A percentile compares a stretch with the other conserved stretches of the same genome.
phyloP scores from a whole-genome alignment of 78 protist genomes.

The Dictyostelium citrinum region DNA sequence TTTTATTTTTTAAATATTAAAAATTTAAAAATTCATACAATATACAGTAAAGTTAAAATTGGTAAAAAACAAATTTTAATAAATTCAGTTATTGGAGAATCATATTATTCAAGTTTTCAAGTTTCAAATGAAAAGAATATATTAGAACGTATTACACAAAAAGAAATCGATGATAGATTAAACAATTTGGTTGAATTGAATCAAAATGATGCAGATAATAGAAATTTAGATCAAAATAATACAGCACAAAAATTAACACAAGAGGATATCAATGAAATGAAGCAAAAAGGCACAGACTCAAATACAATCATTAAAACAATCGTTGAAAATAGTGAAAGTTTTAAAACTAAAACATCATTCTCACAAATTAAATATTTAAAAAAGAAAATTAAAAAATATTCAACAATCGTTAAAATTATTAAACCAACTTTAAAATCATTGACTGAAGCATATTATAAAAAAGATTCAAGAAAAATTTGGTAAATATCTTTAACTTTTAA shows the following conservation, averaged over 20 bases:
- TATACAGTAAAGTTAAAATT: not conserved
- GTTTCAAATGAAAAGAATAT: not conserved
- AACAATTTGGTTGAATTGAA: not conserved
- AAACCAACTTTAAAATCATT: constrained; percentile 50
- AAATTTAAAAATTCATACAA: too few species aligned
- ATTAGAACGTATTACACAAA: constrained; percentile 33
- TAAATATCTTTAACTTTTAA: too few species aligned
- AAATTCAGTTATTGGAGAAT: constrained; percentile 37
- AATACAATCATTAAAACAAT: constrained; percentile 46
- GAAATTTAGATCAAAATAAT: constrained; percentile 23
- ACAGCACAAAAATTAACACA: constrained; percentile 73
- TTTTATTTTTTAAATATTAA: too few species aligned
- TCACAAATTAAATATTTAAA: constrained; percentile 64
- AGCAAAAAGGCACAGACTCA: constrained; percentile 36
- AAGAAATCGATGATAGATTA: constrained; percentile 44
- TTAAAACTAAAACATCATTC: constrained; percentile 61
- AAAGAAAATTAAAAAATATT: constrained; percentile 56
- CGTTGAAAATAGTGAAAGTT: constrained; percentile 62
- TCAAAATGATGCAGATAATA: constrained; percentile 54
- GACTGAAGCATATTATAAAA: constrained; percentile 23
- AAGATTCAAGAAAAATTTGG: constrained; percentile 73
- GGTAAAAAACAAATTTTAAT: not conserved
- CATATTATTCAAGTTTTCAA: constrained; percentile 40
- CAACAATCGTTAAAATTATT: constrained; percentile 42
- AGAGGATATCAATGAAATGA: constrained; percentile 54